Evolutionary conservation across 2,329 filamentous ascomycete genomes (phyloP).

Genomic region (Hortaea werneckii): DNA sequence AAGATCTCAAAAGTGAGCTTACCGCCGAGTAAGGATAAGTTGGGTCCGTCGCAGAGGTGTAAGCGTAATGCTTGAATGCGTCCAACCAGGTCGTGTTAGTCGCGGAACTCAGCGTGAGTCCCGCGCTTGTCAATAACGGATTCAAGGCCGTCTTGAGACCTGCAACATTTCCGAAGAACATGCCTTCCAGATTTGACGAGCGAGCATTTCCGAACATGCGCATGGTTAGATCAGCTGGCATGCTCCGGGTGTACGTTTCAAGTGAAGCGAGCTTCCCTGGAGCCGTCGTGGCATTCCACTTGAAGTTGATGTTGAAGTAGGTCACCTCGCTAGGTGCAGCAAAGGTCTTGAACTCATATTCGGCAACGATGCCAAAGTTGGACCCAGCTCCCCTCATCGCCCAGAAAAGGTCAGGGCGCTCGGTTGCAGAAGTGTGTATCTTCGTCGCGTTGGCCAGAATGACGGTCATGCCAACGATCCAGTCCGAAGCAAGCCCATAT

Average conservation of each 20-base stretch:
- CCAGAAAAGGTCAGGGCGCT: conserved; percentile 14
- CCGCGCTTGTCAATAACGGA: no score
- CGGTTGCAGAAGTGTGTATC: conserved; percentile 1
- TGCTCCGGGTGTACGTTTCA: conserved; percentile 5
- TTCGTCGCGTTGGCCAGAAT: conserved; percentile 7
- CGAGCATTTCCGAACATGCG: conserved; percentile 3
- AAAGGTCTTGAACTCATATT: conserved; percentile 14
- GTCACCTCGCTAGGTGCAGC: conserved; percentile 7
- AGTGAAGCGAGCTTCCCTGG: conserved; percentile 2
- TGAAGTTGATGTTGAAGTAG: conserved; percentile 7
- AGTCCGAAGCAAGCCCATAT: conserved; percentile 7
- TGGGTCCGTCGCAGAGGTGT: no score
- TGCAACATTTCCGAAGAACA: conserved; percentile 3
- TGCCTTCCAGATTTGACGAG: conserved; percentile 5
- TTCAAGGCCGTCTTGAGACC: no score
- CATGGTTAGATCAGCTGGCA: conserved; percentile 9
- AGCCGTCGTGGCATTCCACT: conserved; percentile 5
- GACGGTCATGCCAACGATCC: conserved; percentile 6
- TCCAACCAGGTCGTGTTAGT: no score
- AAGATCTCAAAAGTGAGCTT: background rate
- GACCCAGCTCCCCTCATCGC: conserved; percentile 12
- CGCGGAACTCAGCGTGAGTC: no score
- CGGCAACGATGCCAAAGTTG: conserved; percentile 14
- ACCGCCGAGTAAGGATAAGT: conserved; percentile 3
- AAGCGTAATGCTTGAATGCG: no score